Base-by-base conservation (phyloP, 202 grass and related monocot species). In the Carex sylvatica region DNA sequence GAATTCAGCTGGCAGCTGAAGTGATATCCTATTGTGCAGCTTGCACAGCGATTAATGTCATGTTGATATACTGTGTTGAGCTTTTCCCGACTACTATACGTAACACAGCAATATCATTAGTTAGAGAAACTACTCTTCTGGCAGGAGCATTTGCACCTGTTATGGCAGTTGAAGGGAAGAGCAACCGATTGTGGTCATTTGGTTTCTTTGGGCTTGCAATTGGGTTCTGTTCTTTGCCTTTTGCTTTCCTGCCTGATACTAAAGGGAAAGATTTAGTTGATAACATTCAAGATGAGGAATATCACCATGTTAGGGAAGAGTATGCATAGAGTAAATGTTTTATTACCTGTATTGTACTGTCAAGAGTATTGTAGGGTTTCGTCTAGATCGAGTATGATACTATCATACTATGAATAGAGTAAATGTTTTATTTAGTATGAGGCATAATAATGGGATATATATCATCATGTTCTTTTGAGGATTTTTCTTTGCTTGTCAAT, bases 21-120 rank as follows among this genome's bases (percentile, higher is more conserved):
- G 80, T 87, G 24, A 14, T 23, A 18, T 78, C 70, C 44, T 83
- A 82, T 71, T 87, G 80, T 67, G 26, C 66, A 26, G 85, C 85
- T 31, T 87, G 80, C 80, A 61, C 85, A 6, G 80, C 80, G 6
- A 74, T 87, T 65, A 49, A 87, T 65, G 44, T 78, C 22, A 56
- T 70, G 30, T 31, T 86, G 46, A 86, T 86, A 51, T 82, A 86
- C 24, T 58, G 85, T 63, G 69, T 86, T 9, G 78, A 86, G 85
- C 42, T 86, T 18, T 86, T 86, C 53, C 85, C 85, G 12, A 86
- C 85, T 40, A 74, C 77, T 54, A 55, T 87, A 58, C 69, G 85
- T 55, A 87, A 70, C 70, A 82, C 69, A 0, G 85, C 85, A 6
- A 81, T 86, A 52, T 61, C 85, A 6, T 64, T 86, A 62, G 56